Evolutionary conservation across 129 eudicot genomes (phyloP).

Genomic region (Helichrysum umbraculigerum): DNA sequence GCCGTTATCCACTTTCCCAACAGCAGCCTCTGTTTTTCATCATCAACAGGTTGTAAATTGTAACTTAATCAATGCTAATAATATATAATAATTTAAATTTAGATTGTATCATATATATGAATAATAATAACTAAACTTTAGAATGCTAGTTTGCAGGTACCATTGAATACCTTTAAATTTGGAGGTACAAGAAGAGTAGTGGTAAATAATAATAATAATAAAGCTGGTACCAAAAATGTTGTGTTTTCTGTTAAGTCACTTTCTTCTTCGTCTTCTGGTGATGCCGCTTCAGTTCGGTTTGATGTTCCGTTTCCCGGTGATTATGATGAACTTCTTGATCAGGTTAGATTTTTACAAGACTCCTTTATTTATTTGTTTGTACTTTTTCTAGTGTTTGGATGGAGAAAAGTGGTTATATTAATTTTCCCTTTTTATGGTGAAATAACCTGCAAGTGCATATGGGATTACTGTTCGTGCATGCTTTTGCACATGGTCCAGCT

Average conservation of each 20-base stretch:
- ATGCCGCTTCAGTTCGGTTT: constrained; percentile 38
- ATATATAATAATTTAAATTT: neutral
- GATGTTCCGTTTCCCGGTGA: constrained; percentile 76
- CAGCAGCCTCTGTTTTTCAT: constrained; percentile 31
- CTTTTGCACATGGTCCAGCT: too few species aligned
- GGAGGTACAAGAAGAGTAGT: constrained; percentile 18
- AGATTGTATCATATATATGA: neutral
- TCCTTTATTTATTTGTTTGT: neutral
- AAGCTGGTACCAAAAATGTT: constrained; percentile 26
- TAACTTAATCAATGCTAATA: neutral
- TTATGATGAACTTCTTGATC: constrained; percentile 64
- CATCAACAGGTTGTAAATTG: constrained; percentile 24
- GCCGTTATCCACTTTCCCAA: constrained; percentile 58
- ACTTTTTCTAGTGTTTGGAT: neutral
- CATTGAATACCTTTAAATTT: constrained; percentile 20
- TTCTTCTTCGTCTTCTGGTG: constrained; percentile 36
- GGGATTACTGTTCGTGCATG: too few species aligned
- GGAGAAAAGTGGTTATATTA: too few species aligned
- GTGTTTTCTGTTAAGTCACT: constrained; percentile 34
- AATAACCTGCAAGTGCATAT: too few species aligned
- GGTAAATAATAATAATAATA: constrained; percentile 2
- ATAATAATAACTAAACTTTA: constrained; percentile 5
- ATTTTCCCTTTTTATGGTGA: neutral
- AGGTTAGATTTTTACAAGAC: constrained; percentile 38
- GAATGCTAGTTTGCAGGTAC: constrained; percentile 32